phyloP scores from a whole-genome alignment of 192 early-diverging fungal species.

The Diversispora epigaea region DNA sequence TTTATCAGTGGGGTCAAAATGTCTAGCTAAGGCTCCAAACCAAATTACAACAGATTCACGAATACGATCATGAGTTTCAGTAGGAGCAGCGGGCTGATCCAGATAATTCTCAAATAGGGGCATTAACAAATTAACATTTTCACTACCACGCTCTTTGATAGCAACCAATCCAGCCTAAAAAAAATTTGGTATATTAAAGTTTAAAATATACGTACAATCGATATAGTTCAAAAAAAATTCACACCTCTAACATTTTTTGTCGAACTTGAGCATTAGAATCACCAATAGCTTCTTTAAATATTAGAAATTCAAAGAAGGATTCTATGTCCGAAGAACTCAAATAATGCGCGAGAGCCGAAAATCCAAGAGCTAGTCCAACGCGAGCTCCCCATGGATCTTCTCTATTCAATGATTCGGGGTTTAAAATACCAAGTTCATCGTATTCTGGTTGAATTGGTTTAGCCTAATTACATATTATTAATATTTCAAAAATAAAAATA shows the following conservation, averaged over 20 bases:
- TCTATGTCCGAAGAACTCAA: slow-evolving; percentile 50
- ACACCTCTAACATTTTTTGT: slow-evolving; percentile 69
- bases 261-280: slow-evolving; percentile 80
- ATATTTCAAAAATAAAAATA: not conserved
- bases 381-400: slow-evolving; percentile 80
- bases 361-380: slow-evolving; percentile 74
- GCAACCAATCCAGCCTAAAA: slow-evolving; percentile 70
- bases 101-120: slow-evolving; percentile 79
- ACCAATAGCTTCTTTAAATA: slow-evolving; percentile 80
- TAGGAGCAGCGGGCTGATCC: slow-evolving; percentile 64
- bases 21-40: slow-evolving; percentile 87
- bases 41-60: slow-evolving; percentile 91
- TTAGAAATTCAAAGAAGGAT: slow-evolving; percentile 70
- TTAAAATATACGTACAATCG: not conserved
- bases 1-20: slow-evolving; percentile 70
- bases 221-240: not conserved
- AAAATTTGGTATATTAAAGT: too few species aligned
- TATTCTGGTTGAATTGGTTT: slow-evolving; percentile 80
- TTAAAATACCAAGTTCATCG: slow-evolving; percentile 88
- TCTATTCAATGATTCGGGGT: slow-evolving; percentile 79
- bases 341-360: slow-evolving; percentile 69
- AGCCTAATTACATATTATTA: slow-evolving; percentile 46
- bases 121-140: slow-evolving; percentile 66
- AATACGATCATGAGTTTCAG: slow-evolving; percentile 80
- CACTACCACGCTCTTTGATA: slow-evolving; percentile 70